phyloP scores from a whole-genome alignment of 1,284 basidiomycete species.

The Rhodofomes roseus region DNA sequence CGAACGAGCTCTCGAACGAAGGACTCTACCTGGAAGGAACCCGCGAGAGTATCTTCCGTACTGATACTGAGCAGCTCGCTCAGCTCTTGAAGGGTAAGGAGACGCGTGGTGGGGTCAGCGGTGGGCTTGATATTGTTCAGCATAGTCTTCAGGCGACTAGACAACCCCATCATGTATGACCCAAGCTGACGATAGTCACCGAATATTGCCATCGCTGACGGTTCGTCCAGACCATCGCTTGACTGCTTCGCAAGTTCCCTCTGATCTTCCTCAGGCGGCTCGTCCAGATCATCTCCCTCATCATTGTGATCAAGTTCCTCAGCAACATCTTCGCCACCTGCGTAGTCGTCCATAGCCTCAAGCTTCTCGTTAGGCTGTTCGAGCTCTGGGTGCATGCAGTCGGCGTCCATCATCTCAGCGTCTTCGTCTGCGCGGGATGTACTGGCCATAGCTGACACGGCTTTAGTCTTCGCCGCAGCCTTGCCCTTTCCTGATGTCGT shows the following conservation, averaged over 20 bases:
- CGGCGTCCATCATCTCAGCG: constrained; percentile 70
- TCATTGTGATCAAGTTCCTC: constrained; percentile 41
- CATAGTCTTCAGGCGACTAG: constrained; percentile 86
- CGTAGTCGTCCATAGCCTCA: constrained; percentile 22
- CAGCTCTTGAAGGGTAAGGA: constrained; percentile 91
- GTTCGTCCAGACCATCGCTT: constrained; percentile 55
- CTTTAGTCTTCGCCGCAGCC: constrained; percentile 55
- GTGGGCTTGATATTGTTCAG: constrained; percentile 85
- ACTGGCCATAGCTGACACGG: constrained; percentile 44
- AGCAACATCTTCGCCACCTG: constrained; percentile 42
- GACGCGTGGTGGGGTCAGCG: constrained; percentile 76
- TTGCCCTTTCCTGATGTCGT: constrained; percentile 58
- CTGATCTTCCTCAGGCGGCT: constrained; percentile 41
- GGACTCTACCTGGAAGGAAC: constrained; percentile 89
- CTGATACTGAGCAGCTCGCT: constrained; percentile 94
- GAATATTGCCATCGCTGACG: constrained; percentile 73
- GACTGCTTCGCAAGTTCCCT: constrained; percentile 28
- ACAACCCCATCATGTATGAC: constrained; percentile 86
- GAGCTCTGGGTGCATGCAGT: constrained; percentile 55
- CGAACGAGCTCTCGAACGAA: constrained; percentile 92
- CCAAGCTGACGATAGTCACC: constrained; percentile 84
- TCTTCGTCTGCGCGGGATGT: constrained; percentile 70
- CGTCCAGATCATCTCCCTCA: constrained; percentile 39
- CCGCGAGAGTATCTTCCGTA: constrained; percentile 95
- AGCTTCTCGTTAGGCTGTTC: constrained; percentile 46